These are phyloP conservation scores for Beta corolliflora DNA, from an alignment of 179 eudicot genomes.

Conservation along the genomic window DNA sequence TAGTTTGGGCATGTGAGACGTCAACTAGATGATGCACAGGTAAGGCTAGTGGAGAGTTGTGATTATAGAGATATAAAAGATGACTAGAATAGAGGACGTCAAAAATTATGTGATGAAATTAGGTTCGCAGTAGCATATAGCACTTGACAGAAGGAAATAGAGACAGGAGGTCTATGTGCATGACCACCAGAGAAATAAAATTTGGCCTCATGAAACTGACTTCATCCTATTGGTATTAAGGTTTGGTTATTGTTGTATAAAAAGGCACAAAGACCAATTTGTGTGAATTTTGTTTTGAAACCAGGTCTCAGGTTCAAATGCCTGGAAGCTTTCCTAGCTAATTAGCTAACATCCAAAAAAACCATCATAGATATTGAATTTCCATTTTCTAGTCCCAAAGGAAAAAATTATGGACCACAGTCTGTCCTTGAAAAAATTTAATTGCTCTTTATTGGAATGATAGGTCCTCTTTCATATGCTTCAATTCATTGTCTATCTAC, in stretches of 20 bases:
- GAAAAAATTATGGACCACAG: not conserved
- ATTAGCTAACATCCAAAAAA: not conserved
- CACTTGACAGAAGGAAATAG: too few relatives aligned
- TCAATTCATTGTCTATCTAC: conserved; percentile 2
- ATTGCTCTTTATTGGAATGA: not conserved
- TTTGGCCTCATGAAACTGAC: too few relatives aligned
- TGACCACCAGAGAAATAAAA: too few relatives aligned
- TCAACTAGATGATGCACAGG: too few relatives aligned
- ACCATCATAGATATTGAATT: not conserved
- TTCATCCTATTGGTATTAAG: too few relatives aligned
- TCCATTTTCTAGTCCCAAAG: not conserved
- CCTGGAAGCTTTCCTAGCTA: not conserved
- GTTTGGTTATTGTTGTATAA: not conserved
- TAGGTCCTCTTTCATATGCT: conserved; percentile 1
- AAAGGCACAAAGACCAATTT: not conserved
- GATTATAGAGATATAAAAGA: too few relatives aligned
- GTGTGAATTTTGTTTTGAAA: not conserved
- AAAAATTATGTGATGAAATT: too few relatives aligned
- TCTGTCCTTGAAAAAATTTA: not conserved
- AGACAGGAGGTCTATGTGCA: too few relatives aligned
- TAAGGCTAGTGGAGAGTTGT: too few relatives aligned
- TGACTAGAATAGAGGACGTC: too few relatives aligned
- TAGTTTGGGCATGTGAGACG: too few relatives aligned
- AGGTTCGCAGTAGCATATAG: too few relatives aligned
- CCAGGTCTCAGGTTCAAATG: not conserved